Evolutionary conservation across 345 rosid species (phyloP).

Genomic region (Mangifera indica): DNA sequence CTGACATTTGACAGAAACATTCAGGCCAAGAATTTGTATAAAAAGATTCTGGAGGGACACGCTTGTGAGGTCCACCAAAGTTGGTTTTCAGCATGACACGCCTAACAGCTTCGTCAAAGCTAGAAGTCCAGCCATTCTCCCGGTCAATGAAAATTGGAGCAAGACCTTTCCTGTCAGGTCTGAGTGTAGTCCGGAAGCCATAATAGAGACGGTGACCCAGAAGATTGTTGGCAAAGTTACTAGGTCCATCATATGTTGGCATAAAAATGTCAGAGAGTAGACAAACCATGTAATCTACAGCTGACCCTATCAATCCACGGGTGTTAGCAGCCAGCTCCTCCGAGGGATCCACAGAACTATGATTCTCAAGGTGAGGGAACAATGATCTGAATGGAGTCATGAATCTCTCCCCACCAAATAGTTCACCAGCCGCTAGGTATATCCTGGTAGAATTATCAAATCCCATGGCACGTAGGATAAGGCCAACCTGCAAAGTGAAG

Average conservation of each 20-base stretch:
- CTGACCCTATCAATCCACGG: slow-evolving; percentile 86
- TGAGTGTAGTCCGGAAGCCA: slow-evolving; percentile 90
- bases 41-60: slow-evolving; percentile 88
- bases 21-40: slow-evolving; percentile 99
- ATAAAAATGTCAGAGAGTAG: slow-evolving; percentile 91
- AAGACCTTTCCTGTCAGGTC: slow-evolving; percentile 91
- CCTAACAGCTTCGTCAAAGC: slow-evolving; percentile 81
- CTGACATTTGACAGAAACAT: slow-evolving; percentile 78
- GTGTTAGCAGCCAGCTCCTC: slow-evolving; percentile 68
- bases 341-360: slow-evolving; percentile 74
- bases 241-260: slow-evolving; percentile 99
- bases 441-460: slow-evolving; percentile 88
- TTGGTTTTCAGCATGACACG: slow-evolving; percentile 77
- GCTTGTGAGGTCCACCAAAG: slow-evolving; percentile 94
- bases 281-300: slow-evolving; percentile 99
- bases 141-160: slow-evolving; percentile 76
- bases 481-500: slow-evolving; percentile 73
- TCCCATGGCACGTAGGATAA: slow-evolving; percentile 81
- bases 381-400: slow-evolving; percentile 78
- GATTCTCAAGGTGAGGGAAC: slow-evolving; percentile 90
- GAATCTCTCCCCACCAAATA: slow-evolving; percentile 90
- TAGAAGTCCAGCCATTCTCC: slow-evolving; percentile 61
- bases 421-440: slow-evolving; percentile 92
- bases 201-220: slow-evolving; percentile 96
- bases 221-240: slow-evolving; percentile 99